Evolutionary conservation across 2,329 filamentous ascomycete genomes (phyloP).

Genomic region (Fusarium mangiferae): DNA sequence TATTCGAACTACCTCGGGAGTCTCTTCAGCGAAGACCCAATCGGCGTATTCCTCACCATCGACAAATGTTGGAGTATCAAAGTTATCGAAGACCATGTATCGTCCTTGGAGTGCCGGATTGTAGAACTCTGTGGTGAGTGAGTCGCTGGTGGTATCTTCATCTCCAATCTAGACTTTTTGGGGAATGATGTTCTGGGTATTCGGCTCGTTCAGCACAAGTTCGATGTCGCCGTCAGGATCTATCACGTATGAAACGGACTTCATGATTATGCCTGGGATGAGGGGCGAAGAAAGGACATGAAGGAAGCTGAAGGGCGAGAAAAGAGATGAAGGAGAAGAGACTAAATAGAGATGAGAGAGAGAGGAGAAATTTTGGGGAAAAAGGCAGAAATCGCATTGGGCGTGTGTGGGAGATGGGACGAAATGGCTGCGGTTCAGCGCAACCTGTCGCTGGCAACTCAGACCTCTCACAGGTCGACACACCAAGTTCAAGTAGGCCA

Average conservation of each 20-base stretch:
- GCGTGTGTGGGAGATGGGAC: not conserved
- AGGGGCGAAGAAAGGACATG: too few species aligned
- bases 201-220: not conserved
- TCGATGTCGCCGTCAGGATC: not conserved
- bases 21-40: fast-evolving
- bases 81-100: fast-evolving
- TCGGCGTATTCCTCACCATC: not conserved
- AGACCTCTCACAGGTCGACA: not conserved
- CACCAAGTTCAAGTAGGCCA: not conserved
- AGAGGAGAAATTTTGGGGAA: too few species aligned
- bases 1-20: fast-evolving
- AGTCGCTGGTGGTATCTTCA: not conserved
- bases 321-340: not conserved
- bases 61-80: not conserved
- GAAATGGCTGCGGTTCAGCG: not conserved
- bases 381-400: not conserved
- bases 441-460: not conserved
- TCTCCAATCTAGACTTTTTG: not conserved
- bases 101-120: not conserved
- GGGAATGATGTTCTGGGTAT: not conserved
- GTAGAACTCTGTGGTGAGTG: not conserved
- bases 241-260: not conserved
- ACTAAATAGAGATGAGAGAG: fast-evolving
- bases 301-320: not conserved
- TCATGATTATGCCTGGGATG: not conserved